Conservation (phyloP, 1,284 basidiomycete species). For the Rhizopogon hawkerae region DNA sequence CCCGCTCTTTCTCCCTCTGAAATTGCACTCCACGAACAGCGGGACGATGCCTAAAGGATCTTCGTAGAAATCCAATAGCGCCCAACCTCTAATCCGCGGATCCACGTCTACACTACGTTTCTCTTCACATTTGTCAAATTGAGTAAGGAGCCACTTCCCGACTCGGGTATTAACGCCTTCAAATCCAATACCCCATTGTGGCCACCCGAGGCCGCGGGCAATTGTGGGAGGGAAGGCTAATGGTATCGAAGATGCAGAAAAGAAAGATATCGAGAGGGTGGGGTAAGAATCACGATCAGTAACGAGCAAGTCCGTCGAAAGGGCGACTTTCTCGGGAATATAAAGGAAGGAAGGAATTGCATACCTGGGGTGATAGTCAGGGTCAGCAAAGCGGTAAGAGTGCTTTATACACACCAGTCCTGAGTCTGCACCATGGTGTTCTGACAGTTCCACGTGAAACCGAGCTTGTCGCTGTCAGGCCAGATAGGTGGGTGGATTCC, state of each 20-base stretch:
- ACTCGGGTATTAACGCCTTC: constrained; percentile 77
- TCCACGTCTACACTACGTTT: constrained; percentile 5
- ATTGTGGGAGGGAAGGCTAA: constrained; percentile 65
- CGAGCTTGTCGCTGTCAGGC: constrained; percentile 67
- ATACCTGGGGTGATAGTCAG: constrained; percentile 46
- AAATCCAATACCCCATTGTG: constrained; percentile 61
- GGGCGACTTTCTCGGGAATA: constrained; percentile 69
- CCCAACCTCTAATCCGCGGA: constrained; percentile 47
- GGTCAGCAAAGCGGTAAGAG: constrained; percentile 6
- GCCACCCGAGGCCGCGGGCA: constrained; percentile 77
- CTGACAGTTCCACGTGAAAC: constrained; percentile 70
- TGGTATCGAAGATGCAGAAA: constrained; percentile 77
- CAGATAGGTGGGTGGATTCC: constrained; percentile 77
- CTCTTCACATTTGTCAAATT: constrained; percentile 23
- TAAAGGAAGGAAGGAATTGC: constrained; percentile 63
- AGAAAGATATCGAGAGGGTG: constrained; percentile 61
- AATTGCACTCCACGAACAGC: constrained; percentile 72
- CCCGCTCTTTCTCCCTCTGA: constrained; percentile 39
- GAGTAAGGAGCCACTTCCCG: constrained; percentile 58
- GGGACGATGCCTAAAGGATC: constrained; percentile 52
- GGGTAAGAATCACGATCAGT: constrained; percentile 34
- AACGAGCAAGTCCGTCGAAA: constrained; percentile 47
- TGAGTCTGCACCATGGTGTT: constrained; percentile 63
- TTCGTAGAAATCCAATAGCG: constrained; percentile 60
- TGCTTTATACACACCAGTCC: constrained; percentile 58